Percentiles rank a stretch among this genome's conserved stretches.
phyloP scores from a whole-genome alignment of 108 stramenopile genomes.

The Pseudonitzschia multistriata region DNA sequence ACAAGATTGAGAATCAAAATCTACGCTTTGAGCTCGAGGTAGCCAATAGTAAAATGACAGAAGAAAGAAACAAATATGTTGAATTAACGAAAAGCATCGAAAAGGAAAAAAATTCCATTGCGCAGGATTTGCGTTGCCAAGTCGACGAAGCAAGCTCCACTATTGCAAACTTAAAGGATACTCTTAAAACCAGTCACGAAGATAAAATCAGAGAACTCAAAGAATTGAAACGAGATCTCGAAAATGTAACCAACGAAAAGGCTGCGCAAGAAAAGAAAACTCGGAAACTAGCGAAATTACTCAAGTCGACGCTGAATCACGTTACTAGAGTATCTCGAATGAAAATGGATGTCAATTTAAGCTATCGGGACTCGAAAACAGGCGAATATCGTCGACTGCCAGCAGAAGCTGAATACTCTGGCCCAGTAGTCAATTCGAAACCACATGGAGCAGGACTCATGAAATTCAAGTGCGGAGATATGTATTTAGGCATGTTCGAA shows the following conservation, averaged over 20 bases:
- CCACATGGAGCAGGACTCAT: constrained; percentile 10
- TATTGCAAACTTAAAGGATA: background rate
- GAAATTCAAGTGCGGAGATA: constrained; percentile 3
- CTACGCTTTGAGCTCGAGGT: background rate
- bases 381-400: background rate
- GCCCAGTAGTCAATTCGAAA: background rate
- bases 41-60: background rate
- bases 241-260: background rate
- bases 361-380: background rate
- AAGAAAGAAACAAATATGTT: background rate
- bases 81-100: background rate
- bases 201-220: background rate
- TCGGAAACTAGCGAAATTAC: background rate
- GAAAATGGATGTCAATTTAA: constrained; percentile 8
- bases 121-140: background rate
- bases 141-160: background rate
- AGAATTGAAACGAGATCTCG: constrained; percentile 13
- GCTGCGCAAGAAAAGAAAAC: background rate
- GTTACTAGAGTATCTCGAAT: constrained; percentile 13
- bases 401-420: constrained; percentile 7
- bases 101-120: background rate
- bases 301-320: background rate
- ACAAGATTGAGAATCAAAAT: background rate
- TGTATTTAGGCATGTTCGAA: constrained; percentile 15
- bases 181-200: background rate